These are phyloP conservation scores for Pisolithus albus DNA, from an alignment of 768 basidiomycete species.

Conservation along the genomic window DNA sequence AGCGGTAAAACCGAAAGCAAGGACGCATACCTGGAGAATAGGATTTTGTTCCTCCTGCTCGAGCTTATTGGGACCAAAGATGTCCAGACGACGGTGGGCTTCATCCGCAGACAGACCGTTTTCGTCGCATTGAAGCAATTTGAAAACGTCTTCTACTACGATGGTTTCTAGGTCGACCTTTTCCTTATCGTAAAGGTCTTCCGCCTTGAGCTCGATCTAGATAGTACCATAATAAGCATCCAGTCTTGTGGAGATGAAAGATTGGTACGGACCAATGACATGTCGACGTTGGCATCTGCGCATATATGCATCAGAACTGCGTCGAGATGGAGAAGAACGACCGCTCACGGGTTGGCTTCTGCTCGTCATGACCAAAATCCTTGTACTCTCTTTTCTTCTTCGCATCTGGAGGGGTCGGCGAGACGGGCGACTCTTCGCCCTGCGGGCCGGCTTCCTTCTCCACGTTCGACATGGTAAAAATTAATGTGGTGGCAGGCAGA, in stretches of 20 bases:
- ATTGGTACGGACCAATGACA: constrained; percentile 53
- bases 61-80: constrained; percentile 96
- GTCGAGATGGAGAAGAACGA: not conserved
- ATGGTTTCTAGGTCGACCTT: constrained; percentile 99
- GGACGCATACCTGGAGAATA: constrained; percentile 65
- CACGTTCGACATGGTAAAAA: constrained; percentile 27
- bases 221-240: not conserved
- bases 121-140: constrained; percentile 85
- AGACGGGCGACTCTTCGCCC: constrained; percentile 39
- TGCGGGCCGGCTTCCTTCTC: constrained; percentile 65
- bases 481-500: not conserved
- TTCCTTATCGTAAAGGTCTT: constrained; percentile 96
- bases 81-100: constrained; percentile 73
- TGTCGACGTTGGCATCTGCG: constrained; percentile 80
- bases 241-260: not conserved
- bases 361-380: constrained; percentile 71
- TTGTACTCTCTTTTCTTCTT: constrained; percentile 80
- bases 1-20: not conserved
- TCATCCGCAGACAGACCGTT: constrained; percentile 72
- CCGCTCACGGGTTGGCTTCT: constrained; percentile 59
- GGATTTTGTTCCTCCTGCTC: constrained; percentile 87
- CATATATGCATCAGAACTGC: constrained; percentile 2
- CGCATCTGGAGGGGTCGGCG: constrained; percentile 13
- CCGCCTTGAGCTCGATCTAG: constrained; percentile 82
- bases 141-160: constrained; percentile 94